These are phyloP conservation scores for Tephrocybe sp. DNA, from an alignment of 768 basidiomycete genomes.

Conservation along the genomic window DNA sequence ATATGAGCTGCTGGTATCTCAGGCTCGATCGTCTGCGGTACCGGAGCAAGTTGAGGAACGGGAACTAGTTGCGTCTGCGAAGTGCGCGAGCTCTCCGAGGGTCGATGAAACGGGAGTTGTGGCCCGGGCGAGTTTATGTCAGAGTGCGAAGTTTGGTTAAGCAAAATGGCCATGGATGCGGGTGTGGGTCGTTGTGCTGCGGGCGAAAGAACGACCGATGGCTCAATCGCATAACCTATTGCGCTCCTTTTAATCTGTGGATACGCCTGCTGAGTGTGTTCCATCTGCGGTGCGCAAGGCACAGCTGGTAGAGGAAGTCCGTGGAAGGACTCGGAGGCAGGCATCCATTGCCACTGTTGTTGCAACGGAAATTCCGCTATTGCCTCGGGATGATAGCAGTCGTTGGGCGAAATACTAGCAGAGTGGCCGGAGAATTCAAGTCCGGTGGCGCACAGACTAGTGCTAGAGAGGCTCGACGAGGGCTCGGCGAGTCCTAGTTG, in stretches of 20 bases:
- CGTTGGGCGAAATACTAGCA: conserved; percentile 12
- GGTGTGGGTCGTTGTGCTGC: conserved; percentile 43
- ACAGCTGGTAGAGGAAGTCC: conserved; percentile 31
- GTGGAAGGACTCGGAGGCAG: conserved; percentile 23
- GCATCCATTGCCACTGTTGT: conserved; percentile 24
- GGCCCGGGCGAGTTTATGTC: conserved; percentile 25
- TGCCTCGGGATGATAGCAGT: conserved; percentile 38
- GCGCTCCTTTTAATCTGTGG: conserved; percentile 26
- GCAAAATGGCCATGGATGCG: conserved; percentile 44
- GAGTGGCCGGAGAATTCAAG: conserved; percentile 39
- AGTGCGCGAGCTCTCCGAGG: neutral
- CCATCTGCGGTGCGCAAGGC: conserved; percentile 22
- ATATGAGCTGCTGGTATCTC: neutral
- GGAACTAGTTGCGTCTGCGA: conserved; percentile 1
- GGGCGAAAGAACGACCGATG: conserved; percentile 31
- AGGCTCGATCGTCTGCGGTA: conserved; percentile 6
- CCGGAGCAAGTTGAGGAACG: conserved; percentile 4
- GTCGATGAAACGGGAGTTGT: conserved; percentile 11
- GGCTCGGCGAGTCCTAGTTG: conserved; percentile 25
- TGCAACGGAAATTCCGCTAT: conserved; percentile 33
- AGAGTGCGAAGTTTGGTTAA: conserved; percentile 35
- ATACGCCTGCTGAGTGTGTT: conserved; percentile 20
- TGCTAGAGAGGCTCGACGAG: conserved; percentile 30
- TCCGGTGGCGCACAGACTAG: conserved; percentile 42
- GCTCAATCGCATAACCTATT: conserved; percentile 8